phyloP scores from a whole-genome alignment of 73 alveolate species.

The Symbiodinium natans region DNA sequence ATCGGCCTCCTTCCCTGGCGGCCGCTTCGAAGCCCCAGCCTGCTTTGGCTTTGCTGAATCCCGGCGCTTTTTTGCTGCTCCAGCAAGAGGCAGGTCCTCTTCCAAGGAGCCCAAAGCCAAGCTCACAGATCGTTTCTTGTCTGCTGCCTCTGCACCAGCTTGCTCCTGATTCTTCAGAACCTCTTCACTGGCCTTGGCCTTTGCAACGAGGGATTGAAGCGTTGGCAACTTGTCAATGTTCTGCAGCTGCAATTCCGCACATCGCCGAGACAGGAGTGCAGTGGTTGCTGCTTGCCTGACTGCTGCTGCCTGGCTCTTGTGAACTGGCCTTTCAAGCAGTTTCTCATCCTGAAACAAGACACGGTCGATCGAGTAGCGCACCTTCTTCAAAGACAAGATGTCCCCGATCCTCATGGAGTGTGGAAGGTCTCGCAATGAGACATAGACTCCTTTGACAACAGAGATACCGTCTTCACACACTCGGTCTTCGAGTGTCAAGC shows the following conservation, averaged over 20 bases:
- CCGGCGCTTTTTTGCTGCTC: not conserved
- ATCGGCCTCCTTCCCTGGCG: not conserved
- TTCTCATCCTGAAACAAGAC: not conserved
- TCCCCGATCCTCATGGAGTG: not conserved
- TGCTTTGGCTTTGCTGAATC: too few relatives aligned
- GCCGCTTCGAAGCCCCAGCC: not conserved
- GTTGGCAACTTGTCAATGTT: not conserved
- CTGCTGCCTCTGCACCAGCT: not conserved
- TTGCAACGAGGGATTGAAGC: not conserved
- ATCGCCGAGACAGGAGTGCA: not conserved
- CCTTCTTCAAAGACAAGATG: not conserved
- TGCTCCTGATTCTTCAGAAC: not conserved
- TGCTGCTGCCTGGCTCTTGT: not conserved
- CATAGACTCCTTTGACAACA: not conserved
- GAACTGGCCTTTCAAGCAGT: not conserved
- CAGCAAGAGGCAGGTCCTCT: not conserved
- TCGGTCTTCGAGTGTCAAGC: not conserved
- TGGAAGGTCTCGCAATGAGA: not conserved
- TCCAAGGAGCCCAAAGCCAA: not conserved
- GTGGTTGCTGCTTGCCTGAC: not conserved
- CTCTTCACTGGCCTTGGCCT: not conserved
- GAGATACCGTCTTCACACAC: not conserved
- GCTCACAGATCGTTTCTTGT: not conserved
- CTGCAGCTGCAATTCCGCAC: not conserved
- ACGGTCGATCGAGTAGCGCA: not conserved